Evolutionary conservation across 1,284 basidiomycete genomes (phyloP).

Genomic region (Trichosporon sp.): DNA sequence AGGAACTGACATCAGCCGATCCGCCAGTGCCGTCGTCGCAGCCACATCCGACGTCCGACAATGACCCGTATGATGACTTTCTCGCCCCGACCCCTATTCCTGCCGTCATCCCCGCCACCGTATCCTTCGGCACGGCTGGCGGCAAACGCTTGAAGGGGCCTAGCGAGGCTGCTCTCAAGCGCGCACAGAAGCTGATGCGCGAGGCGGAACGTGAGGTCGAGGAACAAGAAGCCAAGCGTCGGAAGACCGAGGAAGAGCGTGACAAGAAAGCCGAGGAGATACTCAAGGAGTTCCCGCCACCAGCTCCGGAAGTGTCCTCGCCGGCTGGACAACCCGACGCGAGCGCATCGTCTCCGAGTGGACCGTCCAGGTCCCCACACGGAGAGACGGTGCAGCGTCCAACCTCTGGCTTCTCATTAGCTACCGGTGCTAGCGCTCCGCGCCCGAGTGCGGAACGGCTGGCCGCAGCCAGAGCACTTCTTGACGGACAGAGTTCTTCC

Average conservation of each 20-base stretch:
- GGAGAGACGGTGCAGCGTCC: background rate
- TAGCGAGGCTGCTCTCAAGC: conserved; percentile 24
- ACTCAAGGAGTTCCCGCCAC: background rate
- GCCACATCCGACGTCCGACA: background rate
- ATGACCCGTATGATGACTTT: conserved; percentile 1
- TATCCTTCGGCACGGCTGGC: conserved; percentile 32
- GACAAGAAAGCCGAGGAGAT: background rate
- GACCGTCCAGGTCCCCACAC: background rate
- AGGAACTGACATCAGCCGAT: background rate
- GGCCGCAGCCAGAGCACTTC: background rate
- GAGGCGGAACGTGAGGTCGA: conserved; percentile 16
- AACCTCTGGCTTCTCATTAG: background rate
- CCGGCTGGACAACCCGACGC: background rate
- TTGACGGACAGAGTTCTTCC: background rate
- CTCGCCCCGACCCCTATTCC: conserved; percentile 10
- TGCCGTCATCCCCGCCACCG: conserved; percentile 14
- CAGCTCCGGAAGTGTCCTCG: background rate
- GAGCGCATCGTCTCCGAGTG: background rate
- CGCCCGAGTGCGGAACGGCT: background rate
- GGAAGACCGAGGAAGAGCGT: background rate
- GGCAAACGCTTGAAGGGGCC: conserved; percentile 27
- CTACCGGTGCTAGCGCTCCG: background rate
- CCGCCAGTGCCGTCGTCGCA: background rate
- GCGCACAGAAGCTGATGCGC: conserved; percentile 26
- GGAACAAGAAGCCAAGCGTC: conserved; percentile 11